Evolutionary conservation across 2,329 filamentous ascomycete genomes (phyloP).

Genomic region (Exophiala sideris): DNA sequence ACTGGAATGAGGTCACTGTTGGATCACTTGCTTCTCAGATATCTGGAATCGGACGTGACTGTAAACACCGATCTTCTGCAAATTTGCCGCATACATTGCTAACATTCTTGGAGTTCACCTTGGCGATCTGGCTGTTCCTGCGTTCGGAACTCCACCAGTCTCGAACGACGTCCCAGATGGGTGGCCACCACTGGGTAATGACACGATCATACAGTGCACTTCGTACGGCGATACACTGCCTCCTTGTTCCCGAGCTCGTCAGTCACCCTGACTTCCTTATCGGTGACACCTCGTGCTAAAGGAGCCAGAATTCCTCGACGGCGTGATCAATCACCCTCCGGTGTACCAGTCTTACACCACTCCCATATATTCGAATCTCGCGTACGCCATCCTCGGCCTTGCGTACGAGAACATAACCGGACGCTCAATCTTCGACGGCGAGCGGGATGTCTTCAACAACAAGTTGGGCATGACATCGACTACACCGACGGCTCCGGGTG

Average conservation of each 20-base stretch:
- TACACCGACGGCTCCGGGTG: constrained; percentile 31
- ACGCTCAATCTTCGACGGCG: constrained; percentile 34
- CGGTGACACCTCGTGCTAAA: too few species aligned
- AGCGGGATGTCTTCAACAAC: constrained; percentile 26
- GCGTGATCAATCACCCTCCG: constrained; percentile 7
- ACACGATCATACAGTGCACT: constrained; percentile 1
- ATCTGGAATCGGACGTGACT: constrained; percentile 11
- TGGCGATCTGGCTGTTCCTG: constrained; percentile 2
- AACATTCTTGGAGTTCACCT: neutral
- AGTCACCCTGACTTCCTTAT: too few species aligned
- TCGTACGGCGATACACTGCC: constrained; percentile 7
- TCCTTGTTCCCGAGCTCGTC: constrained; percentile 7
- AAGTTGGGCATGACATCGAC: constrained; percentile 41
- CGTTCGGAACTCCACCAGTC: constrained; percentile 1
- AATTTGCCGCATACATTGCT: neutral
- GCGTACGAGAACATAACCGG: constrained; percentile 40
- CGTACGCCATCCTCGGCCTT: constrained; percentile 37
- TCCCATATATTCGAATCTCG: constrained; percentile 37
- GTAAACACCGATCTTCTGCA: neutral
- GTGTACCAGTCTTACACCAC: constrained; percentile 30
- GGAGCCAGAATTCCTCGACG: constrained; percentile 6
- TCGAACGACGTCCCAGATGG: neutral
- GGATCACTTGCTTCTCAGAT: constrained; percentile 47
- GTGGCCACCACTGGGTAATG: constrained; percentile 5
- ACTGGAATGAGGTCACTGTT: constrained; percentile 50